Evolutionary conservation across 208 protist genomes (phyloP).

Genomic region (Leishmania gerbilli): DNA sequence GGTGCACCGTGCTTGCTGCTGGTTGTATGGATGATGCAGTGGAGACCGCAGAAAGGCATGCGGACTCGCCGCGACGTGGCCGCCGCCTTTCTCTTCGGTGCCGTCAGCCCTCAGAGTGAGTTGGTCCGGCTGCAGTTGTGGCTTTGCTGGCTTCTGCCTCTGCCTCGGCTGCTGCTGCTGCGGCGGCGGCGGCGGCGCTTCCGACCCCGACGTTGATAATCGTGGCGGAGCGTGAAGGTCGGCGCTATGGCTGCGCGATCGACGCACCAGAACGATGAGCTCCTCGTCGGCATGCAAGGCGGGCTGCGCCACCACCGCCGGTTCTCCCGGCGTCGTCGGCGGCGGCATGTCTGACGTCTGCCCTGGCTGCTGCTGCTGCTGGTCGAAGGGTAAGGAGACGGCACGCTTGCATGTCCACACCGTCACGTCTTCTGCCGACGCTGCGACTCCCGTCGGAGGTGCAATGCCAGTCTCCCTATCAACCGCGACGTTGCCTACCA

Average conservation of each 20-base stretch:
- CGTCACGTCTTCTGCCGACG: constrained; percentile 17
- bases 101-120: background rate
- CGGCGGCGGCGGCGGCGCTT: background rate
- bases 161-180: background rate
- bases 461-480: background rate
- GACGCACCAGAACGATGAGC: constrained; percentile 26
- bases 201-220: background rate
- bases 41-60: background rate
- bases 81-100: background rate
- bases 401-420: constrained; percentile 30
- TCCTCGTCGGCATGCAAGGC: constrained; percentile 4
- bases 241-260: constrained; percentile 19
- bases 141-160: background rate
- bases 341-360: background rate
- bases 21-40: background rate
- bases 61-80: background rate
- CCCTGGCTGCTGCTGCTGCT: background rate
- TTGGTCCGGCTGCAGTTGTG: background rate
- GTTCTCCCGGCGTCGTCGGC: background rate
- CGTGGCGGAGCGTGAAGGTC: background rate
- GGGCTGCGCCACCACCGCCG: background rate
- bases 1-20: background rate
- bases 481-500: background rate
- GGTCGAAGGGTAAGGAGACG: background rate
- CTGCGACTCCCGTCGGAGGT: background rate